Base-by-base conservation (phyloP, 805 yeast species). In the Kuraishia piskuri region DNA sequence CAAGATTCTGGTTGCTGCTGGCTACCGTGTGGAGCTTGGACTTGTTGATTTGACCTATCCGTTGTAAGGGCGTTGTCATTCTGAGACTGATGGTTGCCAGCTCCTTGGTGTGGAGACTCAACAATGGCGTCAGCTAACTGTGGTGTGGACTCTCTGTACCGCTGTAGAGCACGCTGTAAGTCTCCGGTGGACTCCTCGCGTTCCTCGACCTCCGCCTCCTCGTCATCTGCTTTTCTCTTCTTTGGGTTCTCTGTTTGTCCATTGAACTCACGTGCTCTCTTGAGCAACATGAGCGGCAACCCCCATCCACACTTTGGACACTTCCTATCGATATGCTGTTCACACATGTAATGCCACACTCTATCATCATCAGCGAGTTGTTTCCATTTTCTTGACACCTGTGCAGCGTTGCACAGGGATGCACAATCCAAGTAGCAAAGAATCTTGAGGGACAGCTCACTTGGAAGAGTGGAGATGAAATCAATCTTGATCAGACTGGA, bases 251-350 rank as follows among this genome's bases (percentile, higher is more conserved):
- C 69, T 8, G 19, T 8, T 7, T 51, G 25, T 12, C 23, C 44
- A n/a, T n/a, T 20, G 47, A 23, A 70, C 62, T 82, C 82, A 56
- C 87, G 69, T 1, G 85, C 86, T 53, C 86, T 75, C 65, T 85
- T 87, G 83, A 90, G 89, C 63, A 90, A 96, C 82, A 94, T 80
- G 55, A 94, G 72, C 2, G 99, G 99, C 58, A 94, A 75, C 3
- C 99, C 99, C 99, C 99, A 94, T 17, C 99, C 99, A 71, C 99
- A 94, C 64, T 89, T 89, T 45, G 97, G 96, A 71, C 99, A 94
- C 68, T 94, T 94, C 56, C 96, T 78, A 70, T 94, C 99, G 53
- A 94, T 94, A 68, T 94, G 99, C 70, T 94, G 99, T 66, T 90
- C 96, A 65, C 99, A 94, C 90, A 94, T 86, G 59, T 92, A 91